These are phyloP conservation scores for Myriosclerotinia scirpicola DNA, from an alignment of 2,329 filamentous ascomycete species.

Conservation along the genomic window DNA sequence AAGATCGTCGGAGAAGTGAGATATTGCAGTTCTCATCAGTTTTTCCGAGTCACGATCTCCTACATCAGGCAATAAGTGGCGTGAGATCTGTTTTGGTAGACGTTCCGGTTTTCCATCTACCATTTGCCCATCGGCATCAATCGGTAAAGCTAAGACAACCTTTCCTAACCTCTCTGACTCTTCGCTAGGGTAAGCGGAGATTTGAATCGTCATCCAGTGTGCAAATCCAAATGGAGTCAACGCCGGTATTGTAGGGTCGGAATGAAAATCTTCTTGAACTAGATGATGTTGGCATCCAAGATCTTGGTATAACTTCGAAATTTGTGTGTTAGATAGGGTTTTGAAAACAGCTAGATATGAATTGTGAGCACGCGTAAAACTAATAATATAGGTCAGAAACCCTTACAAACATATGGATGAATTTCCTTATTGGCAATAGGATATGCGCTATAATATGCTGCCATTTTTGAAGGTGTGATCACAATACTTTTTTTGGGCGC, in stretches of 20 bases:
- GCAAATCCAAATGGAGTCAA: conserved; percentile 68
- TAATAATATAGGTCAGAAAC: conserved; percentile 10
- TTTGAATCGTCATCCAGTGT: conserved; percentile 69
- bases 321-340: conserved; percentile 45
- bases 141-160: conserved; percentile 68
- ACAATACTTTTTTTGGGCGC: conserved; percentile 67
- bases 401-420: conserved; percentile 66
- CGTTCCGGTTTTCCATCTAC: conserved; percentile 66
- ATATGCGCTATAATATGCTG: conserved; percentile 69
- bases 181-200: conserved; percentile 72
- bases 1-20: conserved; percentile 47
- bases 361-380: conserved; percentile 24
- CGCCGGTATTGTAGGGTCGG: conserved; percentile 60
- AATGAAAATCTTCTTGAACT: conserved; percentile 53
- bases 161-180: conserved; percentile 70
- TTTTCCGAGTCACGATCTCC: conserved; percentile 59
- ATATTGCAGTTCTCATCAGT: conserved; percentile 60
- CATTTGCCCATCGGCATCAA: conserved; percentile 55
- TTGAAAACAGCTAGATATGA: conserved; percentile 32
- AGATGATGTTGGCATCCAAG: conserved; percentile 62
- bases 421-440: conserved; percentile 59
- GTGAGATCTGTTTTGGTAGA: conserved; percentile 75
- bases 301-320: conserved; percentile 58
- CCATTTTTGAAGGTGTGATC: conserved; percentile 73
- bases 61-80: conserved; percentile 65